Base-by-base conservation (phyloP, 164 flowering plant genomes). In the Tetrastigma voinierianum region DNA sequence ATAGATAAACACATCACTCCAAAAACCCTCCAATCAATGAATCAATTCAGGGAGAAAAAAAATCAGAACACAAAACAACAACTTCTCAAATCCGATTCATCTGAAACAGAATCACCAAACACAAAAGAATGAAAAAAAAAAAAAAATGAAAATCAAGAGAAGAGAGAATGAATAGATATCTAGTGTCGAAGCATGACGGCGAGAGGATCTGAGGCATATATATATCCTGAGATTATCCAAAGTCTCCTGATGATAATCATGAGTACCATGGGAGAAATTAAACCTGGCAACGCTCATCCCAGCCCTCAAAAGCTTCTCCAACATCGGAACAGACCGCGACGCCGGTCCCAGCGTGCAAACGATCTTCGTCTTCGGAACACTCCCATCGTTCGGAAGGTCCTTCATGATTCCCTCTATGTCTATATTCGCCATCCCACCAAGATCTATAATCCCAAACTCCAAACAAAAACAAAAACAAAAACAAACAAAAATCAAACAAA, bases 131-230 rank as follows among this genome's bases (percentile, higher is more conserved):
- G 20, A 9, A 4, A 43, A 45, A 16, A 0, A 57, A 11, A 45
- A 9, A 24, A n/a, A 24, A 3, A 24, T 1, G 14, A 7, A 23
- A 7, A 8, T 46, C 7, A 63, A 48, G 12, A 2, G 7, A 9
- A 51, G 3, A 23, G 2, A 3, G 60, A 1, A 4, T n/a, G n/a
- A n/a, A n/a, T n/a, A n/a, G n/a, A n/a, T n/a, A n/a, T n/a, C n/a
- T 90, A 59, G 96, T 90, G 56, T 90, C 96, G 40, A 90, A 90
- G 96, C 96, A 90, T 90, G 74, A 90, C 87, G 46, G 96, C 96
- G 23, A 82, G 67, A 90, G 75, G 77, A 88, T 87, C 75, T 78
- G 81, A 46, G 93, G 88, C 91, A 85, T 90, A n/a, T 91, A n/a
- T 91, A 91, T 16, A 65, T 76, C 70, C 74, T 74, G 60, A 90